Base-by-base conservation (phyloP, 2,329 filamentous ascomycete species). In the Cordyceps fumosorosea region DNA sequence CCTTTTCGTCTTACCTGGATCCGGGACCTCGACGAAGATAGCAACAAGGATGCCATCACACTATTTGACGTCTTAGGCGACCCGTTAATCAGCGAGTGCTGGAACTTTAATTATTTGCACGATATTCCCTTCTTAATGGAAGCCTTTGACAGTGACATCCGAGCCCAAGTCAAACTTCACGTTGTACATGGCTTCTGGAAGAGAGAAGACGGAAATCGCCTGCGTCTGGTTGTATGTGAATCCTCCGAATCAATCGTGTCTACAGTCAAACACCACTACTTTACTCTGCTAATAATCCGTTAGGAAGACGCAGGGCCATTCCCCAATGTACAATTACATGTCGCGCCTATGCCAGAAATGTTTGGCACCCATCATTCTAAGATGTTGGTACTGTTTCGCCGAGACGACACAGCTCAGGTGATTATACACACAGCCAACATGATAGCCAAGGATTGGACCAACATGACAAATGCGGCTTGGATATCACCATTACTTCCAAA, bases 341-440 rank as follows among this genome's bases (percentile, higher is more conserved):
- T 83, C 18, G 91, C 91, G 0, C 91, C 86, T 64, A 89, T 96
- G 82, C 89, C 91, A 0, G 89, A 93, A 70, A 84, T 87, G 66
- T 96, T 92, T 70, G 92, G 92, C 3, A 96, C 91, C 0, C 92
- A 96, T 73, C 91, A 88, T 67, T 81, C 89, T 14, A 95, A 96
- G 74, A 95, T 96, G 89, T 84, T 96, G 73, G 78, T 96, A n/a
- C 74, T 96, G 4, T 79, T 96, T 64, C 83, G 89, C 5, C 86
- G 89, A 71, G 91, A 96, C 70, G 85, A 89, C 65, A 84, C 81
- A 0, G 89, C 88, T 0, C 89, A 96, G 74, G 77, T 96, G 6
- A 75, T 96, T 62, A 92, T 96, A 34, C 90, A 96, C 68, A 96
- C 92, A 0, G 91, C 92, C 20, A 96, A 96, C 68, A 91, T 96